These are phyloP conservation scores for Cucumis melo DNA, from an alignment of 306 rosid species.

Conservation along the genomic window DNA sequence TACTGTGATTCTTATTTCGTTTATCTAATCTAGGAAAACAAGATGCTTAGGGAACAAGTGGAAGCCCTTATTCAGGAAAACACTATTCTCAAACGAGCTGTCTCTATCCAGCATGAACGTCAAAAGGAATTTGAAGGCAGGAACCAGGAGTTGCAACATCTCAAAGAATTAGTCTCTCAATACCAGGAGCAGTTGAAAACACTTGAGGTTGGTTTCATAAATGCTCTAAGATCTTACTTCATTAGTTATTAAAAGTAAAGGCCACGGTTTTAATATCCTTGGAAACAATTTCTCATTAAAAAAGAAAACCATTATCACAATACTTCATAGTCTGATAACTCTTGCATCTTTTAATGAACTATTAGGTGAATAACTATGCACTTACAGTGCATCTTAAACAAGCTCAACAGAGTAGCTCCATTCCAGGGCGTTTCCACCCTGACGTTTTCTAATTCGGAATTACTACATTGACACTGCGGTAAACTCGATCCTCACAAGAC, in stretches of 20 bases:
- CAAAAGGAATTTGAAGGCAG: slow-evolving; percentile 55
- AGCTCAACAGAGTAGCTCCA: slow-evolving; percentile 72
- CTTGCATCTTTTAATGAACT: background rate
- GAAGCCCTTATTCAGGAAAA: slow-evolving; percentile 72
- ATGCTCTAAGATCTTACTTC: background rate
- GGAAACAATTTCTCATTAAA: too few relatives aligned
- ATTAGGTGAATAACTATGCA: slow-evolving; percentile 71
- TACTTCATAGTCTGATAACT: background rate
- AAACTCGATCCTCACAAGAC: background rate
- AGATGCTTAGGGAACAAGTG: slow-evolving; percentile 58
- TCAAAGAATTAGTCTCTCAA: slow-evolving; percentile 60
- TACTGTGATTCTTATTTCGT: background rate
- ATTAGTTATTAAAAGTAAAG: background rate
- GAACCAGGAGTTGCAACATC: slow-evolving; percentile 49
- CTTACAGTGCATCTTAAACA: slow-evolving; percentile 76
- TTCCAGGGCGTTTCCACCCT: slow-evolving; percentile 74
- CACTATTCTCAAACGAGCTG: slow-evolving; percentile 53
- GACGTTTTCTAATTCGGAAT: slow-evolving; percentile 43
- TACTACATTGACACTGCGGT: background rate
- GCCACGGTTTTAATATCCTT: background rate
- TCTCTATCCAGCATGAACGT: slow-evolving; percentile 64
- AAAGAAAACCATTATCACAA: background rate
- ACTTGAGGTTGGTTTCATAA: slow-evolving; percentile 38
- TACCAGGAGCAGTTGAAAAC: slow-evolving; percentile 77
- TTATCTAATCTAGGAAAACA: slow-evolving; percentile 38